These are phyloP conservation scores for Hirschfeldia incana DNA, from an alignment of 345 rosid species.

Conservation along the genomic window DNA sequence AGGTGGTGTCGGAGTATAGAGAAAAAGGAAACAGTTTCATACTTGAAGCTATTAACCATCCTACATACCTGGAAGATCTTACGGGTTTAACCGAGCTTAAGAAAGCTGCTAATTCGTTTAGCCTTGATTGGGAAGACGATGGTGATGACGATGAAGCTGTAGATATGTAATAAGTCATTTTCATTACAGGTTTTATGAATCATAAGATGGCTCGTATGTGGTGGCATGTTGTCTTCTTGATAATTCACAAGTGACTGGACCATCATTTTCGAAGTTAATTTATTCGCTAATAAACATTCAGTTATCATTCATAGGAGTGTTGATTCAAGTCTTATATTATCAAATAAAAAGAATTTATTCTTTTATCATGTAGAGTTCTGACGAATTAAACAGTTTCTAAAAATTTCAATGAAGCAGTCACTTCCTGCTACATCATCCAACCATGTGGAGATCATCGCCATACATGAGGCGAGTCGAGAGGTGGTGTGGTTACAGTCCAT, in stretches of 20 bases:
- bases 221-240: slow-evolving; percentile 1
- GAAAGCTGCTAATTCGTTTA: slow-evolving; percentile 64
- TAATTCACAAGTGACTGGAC: background rate
- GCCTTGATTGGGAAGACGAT: slow-evolving; percentile 75
- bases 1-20: slow-evolving; percentile 78
- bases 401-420: no score
- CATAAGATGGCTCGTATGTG: background rate
- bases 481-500: no score
- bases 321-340: background rate
- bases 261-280: background rate
- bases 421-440: no score
- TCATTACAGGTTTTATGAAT: background rate
- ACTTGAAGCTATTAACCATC: slow-evolving; percentile 87
- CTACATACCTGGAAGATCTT: slow-evolving; percentile 89
- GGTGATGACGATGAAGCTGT: slow-evolving; percentile 26
- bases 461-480: no score
- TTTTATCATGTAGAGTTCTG: no score
- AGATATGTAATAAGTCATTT: slow-evolving; percentile 5
- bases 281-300: background rate
- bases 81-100: slow-evolving; percentile 86
- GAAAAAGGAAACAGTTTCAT: slow-evolving; percentile 68
- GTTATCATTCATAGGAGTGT: background rate
- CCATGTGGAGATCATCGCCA: no score
- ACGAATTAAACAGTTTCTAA: no score
- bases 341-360: no score